Base-by-base conservation (phyloP, 2,329 filamentous ascomycete species). In the Lanzia echinophila region DNA sequence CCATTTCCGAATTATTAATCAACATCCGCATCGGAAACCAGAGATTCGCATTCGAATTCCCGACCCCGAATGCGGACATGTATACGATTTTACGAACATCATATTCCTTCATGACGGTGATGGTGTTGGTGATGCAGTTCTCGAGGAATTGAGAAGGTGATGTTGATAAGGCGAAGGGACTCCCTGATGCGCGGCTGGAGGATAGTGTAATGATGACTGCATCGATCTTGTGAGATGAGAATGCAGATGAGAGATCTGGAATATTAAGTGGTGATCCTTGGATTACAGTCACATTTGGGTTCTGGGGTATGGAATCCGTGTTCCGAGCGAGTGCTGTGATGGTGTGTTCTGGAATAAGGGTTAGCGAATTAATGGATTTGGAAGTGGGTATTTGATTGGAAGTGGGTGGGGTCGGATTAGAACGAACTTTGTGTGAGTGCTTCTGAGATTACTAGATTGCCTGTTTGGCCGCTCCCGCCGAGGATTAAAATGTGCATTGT, bases 21-120 rank as follows among this genome's bases (percentile, higher is more conserved):
- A 79, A 56, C 33, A 71, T 53, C 15, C 71, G 69, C 58, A 79
- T 60, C 1, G 73, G 64, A 33, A 67, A 71, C 42, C 71, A 65
- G 54, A 79, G 61, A 47, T 72, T 71, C 0, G 54, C 24, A 63
- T 69, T 75, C 4, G 77, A 79, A 31, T 69, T 64, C 0, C 73
- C 76, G 1, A 74, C 71, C 11, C 79, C 79, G 56, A 76, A 73
- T 1, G 75, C 72, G 12, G 74, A 77, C 65, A 81, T 72, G 46
- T 77, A 68, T 24, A 81, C 69, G 2, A 79, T 60, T 49, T 76
- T 78, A 7, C 28, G 36, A 10, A 61, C 54, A 0, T 63, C 63
- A 46, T 67, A 66, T 17, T 67, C 63, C 48, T 70, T 65, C 70
- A 75, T 74, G 3, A 63, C 66, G 0, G 65, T 67, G 0, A 46